Base-by-base conservation (phyloP, 1,284 basidiomycete genomes). In the Xerocomus minutiporus region DNA sequence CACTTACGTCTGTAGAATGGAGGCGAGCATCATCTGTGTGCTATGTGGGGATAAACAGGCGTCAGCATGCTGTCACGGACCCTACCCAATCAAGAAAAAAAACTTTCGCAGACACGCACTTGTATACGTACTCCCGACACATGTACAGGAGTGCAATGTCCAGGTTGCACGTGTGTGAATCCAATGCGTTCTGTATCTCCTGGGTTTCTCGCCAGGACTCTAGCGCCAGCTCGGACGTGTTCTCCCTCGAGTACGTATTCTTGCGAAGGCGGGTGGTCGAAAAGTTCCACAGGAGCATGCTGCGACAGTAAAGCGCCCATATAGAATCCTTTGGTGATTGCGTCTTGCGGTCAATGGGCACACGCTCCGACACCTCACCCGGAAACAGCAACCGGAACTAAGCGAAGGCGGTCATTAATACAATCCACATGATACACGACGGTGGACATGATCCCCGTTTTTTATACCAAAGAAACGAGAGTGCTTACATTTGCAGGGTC, bases 261-360 rank as follows among this genome's bases (percentile, higher is more conserved):
- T 72, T 70, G 54, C 76, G 68, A 48, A 83, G 72, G 23, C 77
- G 76, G 54, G 76, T 74, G 57, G 77, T 73, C 60, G 81, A 84
- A 61, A 81, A 84, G 62, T 80, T 85, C 83, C 86, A 88, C 1
- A 90, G 73, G 11, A 91, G 75, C 84, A 89, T 85, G 63, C 81
- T 81, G 46, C 88, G 82, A 69, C 84, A 88, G 62, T 88, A 87
- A 32, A 91, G 72, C 0, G 85, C 87, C 86, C 86, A 89, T 3
- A 90, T 74, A 8, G 83, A 83, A 57, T 89, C 84, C 64, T 88
- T 88, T 11, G 83, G 75, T 12, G 82, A 82, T 46, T 63, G 61
- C 31, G 53, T 34, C 61, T 74, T 71, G 71, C 76, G 54, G 58
- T 69, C 55, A 66, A 69, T 48, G 66, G 75, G 50, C 63, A 61